Evolutionary conservation across 2,329 filamentous ascomycete genomes (phyloP).

Genomic region (Myrmaecium sp.): DNA sequence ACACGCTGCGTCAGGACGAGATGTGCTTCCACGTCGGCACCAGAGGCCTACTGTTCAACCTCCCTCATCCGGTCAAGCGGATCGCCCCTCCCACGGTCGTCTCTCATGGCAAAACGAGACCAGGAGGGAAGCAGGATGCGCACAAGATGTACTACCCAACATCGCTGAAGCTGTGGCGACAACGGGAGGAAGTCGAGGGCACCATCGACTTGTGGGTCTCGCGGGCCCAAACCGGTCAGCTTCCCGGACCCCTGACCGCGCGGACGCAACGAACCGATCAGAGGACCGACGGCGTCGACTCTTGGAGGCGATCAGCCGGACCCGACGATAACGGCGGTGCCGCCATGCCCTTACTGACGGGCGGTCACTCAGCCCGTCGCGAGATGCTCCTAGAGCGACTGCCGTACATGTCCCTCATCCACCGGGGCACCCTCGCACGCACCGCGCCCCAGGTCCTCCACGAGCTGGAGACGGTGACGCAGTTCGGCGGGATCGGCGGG

Average conservation of each 20-base stretch:
- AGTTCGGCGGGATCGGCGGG: conserved; percentile 40
- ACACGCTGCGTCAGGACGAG: conserved; percentile 77
- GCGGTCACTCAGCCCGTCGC: conserved; percentile 48
- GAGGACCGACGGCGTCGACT: conserved; percentile 15
- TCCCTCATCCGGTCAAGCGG: conserved; percentile 71
- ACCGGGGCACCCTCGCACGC: conserved; percentile 13
- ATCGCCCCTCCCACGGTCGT: conserved; percentile 23
- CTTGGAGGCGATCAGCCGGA: conserved; percentile 13
- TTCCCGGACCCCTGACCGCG: conserved; percentile 10
- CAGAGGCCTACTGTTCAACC: conserved; percentile 65
- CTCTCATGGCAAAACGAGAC: conserved; percentile 16
- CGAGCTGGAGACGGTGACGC: conserved; percentile 51
- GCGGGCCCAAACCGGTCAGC: conserved; percentile 8
- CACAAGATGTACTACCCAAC: conserved; percentile 88
- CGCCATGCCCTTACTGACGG: conserved; percentile 26
- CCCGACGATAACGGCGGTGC: neutral
- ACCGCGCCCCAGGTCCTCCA: too few species aligned
- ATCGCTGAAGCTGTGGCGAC: conserved; percentile 67
- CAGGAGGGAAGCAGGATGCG: conserved; percentile 36
- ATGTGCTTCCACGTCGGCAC: conserved; percentile 86
- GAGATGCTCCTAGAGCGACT: conserved; percentile 73
- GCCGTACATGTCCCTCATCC: conserved; percentile 64
- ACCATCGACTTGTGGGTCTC: conserved; percentile 52
- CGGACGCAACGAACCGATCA: conserved; percentile 5
- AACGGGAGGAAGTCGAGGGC: conserved; percentile 64